Evolutionary conservation across 1,139 yeast species (phyloP).

Genomic region (Kluyveromyces marxianus): DNA sequence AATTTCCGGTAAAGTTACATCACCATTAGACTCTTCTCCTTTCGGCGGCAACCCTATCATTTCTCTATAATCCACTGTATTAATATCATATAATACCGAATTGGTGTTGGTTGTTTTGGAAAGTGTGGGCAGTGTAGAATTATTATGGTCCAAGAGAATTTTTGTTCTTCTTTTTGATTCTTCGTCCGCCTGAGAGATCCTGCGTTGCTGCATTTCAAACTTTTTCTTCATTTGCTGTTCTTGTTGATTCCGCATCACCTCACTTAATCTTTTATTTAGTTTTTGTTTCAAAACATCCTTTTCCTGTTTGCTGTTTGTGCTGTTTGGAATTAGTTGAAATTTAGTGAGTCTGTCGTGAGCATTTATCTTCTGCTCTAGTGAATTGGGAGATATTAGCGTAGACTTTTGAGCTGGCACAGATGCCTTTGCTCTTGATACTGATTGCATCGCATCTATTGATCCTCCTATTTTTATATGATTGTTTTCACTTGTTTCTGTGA

Average conservation of each 20-base stretch:
- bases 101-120: constrained; percentile 8
- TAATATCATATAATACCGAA: constrained; percentile 22
- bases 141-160: constrained; percentile 14
- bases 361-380: neutral
- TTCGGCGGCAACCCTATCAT: constrained; percentile 16
- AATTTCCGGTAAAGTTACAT: constrained; percentile 28
- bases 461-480: neutral
- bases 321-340: constrained; percentile 21
- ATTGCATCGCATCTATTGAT: too few species aligned
- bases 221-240: constrained; percentile 21
- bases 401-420: neutral
- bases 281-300: constrained; percentile 25
- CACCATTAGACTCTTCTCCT: constrained; percentile 4
- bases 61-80: constrained; percentile 27
- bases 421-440: too few species aligned
- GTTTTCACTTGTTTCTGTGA: neutral
- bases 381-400: constrained; percentile 1
- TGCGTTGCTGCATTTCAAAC: constrained; percentile 20
- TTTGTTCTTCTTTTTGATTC: constrained; percentile 17
- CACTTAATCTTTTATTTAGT: constrained; percentile 26
- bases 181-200: constrained; percentile 24
- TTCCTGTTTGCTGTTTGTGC: constrained; percentile 15
- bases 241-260: constrained; percentile 28
- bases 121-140: neutral
- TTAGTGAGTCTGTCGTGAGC: constrained; percentile 20